Evolutionary conservation across 2,329 filamentous ascomycete genomes (phyloP).

Genomic region (Penicillium sp.): DNA sequence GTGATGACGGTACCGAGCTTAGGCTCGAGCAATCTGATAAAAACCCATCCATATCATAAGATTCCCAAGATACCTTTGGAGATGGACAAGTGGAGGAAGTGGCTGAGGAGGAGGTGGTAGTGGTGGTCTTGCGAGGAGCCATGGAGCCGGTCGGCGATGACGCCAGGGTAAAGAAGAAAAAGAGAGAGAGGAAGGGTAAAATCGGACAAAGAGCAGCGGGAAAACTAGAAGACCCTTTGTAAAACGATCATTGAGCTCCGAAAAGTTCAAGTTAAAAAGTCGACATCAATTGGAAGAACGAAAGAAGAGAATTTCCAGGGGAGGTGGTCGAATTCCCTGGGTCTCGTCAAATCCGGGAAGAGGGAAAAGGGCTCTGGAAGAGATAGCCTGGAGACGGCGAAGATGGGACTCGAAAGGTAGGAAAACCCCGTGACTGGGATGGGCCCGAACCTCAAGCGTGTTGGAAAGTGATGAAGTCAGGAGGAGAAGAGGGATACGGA

Average conservation of each 20-base stretch:
- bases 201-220: conserved; percentile 15
- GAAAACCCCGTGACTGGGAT: conserved; percentile 22
- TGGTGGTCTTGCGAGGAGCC: conserved; percentile 15
- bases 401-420: conserved; percentile 16
- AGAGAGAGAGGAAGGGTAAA: conserved; percentile 15
- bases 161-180: conserved; percentile 12
- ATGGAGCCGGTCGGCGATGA: conserved; percentile 22
- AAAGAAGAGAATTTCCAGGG: conserved; percentile 4
- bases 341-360: conserved; percentile 20
- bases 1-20: conserved; percentile 48
- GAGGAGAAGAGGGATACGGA: conserved; percentile 14
- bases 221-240: conserved; percentile 20
- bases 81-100: conserved; percentile 19
- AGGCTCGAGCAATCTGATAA: conserved; percentile 45
- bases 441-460: conserved; percentile 25
- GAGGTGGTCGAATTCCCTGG: conserved; percentile 8
- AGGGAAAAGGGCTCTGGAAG: conserved; percentile 23
- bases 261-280: not conserved
- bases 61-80: conserved; percentile 16
- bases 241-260: conserved; percentile 21
- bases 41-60: conserved; percentile 33
- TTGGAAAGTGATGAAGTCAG: conserved; percentile 17
- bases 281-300: conserved; percentile 21
- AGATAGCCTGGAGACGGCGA: conserved; percentile 32
- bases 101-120: conserved; percentile 14